These are phyloP conservation scores for Radiomyces spectabilis DNA, from an alignment of 192 early-diverging fungal genomes.

Conservation along the genomic window DNA sequence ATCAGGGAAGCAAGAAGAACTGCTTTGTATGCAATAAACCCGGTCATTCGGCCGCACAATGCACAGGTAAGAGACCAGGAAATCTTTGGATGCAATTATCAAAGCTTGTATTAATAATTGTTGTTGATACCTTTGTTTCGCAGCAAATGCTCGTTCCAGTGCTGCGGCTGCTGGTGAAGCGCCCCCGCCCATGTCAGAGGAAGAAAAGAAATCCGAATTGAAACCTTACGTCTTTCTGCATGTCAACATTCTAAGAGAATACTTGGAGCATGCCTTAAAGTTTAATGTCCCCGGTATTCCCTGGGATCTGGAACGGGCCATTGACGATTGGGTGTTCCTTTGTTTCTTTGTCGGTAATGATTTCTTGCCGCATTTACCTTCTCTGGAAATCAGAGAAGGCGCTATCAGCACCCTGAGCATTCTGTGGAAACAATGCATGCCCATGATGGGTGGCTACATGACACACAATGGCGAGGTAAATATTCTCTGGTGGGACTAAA, in stretches of 20 bases:
- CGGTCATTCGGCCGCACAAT: slow-evolving; percentile 60
- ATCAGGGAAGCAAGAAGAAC: slow-evolving; percentile 58
- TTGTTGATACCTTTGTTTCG: background rate
- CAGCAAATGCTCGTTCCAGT: slow-evolving; percentile 2
- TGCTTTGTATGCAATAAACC: slow-evolving; percentile 57
- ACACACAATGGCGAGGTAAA: slow-evolving; percentile 70
- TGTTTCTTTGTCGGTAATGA: slow-evolving; percentile 99
- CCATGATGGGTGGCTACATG: slow-evolving; percentile 71
- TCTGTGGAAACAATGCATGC: slow-evolving; percentile 84
- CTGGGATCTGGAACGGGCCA: slow-evolving; percentile 84
- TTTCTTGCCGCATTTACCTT: slow-evolving; percentile 91
- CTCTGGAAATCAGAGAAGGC: slow-evolving; percentile 91
- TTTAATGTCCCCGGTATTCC: slow-evolving; percentile 58
- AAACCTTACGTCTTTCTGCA: slow-evolving; percentile 83
- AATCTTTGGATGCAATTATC: background rate
- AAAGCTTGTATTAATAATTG: background rate
- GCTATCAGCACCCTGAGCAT: slow-evolving; percentile 83
- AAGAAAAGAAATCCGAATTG: slow-evolving; percentile 38
- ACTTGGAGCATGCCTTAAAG: slow-evolving; percentile 79
- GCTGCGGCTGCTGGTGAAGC: background rate
- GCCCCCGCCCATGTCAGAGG: background rate
- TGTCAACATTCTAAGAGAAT: slow-evolving; percentile 83
- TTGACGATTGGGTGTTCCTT: slow-evolving; percentile 97
- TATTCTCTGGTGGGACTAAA: background rate
- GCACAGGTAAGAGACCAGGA: slow-evolving; percentile 39